Conservation (phyloP, 2,329 filamentous ascomycete genomes). For the Ascochyta viciae-villosae region DNA sequence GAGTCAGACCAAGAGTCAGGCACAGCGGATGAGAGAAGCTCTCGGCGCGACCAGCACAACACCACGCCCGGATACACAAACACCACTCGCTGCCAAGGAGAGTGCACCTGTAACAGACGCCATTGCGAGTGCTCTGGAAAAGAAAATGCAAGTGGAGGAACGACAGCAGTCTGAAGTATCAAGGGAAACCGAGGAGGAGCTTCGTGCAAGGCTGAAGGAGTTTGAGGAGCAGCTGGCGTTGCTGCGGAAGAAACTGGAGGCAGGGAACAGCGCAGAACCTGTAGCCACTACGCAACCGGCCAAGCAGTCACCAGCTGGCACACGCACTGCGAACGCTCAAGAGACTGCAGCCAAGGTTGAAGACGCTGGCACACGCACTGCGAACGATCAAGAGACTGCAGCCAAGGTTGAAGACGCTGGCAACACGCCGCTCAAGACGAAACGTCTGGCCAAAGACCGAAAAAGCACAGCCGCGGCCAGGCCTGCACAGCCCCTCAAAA, state of each 20-base stretch:
- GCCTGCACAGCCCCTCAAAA: background rate
- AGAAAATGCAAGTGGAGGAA: background rate
- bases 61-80: background rate
- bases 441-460: too few species aligned
- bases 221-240: slow-evolving; percentile 3
- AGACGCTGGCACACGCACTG: too few species aligned
- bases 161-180: background rate
- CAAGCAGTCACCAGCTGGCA: background rate
- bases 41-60: background rate
- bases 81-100: background rate
- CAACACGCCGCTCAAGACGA: background rate
- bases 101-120: background rate
- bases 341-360: background rate
- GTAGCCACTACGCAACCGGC: background rate
- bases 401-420: background rate
- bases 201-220: background rate
- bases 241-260: slow-evolving; percentile 5
- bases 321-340: background rate
- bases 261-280: background rate
- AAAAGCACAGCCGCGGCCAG: background rate
- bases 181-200: background rate
- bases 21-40: background rate
- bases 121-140: background rate
- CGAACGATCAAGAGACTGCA: background rate
- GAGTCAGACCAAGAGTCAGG: background rate